A percentile compares a stretch with the other conserved stretches of the same genome.
Conservation (phyloP, 306 rosid species). For the Astragalus membranaceus region DNA sequence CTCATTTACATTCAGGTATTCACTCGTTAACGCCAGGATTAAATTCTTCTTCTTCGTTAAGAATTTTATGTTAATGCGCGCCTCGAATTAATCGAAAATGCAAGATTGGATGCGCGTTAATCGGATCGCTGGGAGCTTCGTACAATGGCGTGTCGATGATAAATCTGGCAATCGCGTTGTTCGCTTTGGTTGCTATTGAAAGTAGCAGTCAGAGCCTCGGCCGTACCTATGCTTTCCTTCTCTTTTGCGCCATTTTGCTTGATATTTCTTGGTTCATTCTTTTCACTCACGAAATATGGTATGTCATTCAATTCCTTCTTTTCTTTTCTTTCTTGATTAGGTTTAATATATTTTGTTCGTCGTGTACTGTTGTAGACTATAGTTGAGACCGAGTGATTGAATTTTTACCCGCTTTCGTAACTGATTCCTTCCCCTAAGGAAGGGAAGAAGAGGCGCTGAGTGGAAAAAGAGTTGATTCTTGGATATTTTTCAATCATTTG, state of each 20-base stretch:
- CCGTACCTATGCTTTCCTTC: slow-evolving; percentile 91
- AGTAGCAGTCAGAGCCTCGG: slow-evolving; percentile 96
- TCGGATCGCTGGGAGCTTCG: slow-evolving; percentile 90
- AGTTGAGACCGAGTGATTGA: not conserved
- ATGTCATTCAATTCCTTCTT: not conserved
- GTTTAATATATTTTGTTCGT: not conserved
- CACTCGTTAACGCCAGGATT: not conserved
- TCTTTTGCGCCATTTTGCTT: slow-evolving; percentile 59
- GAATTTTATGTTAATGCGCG: not conserved
- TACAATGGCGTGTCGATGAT: slow-evolving; percentile 76
- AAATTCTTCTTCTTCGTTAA: not conserved
- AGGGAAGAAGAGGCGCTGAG: not conserved
- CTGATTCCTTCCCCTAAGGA: not conserved
- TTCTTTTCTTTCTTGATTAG: not conserved
- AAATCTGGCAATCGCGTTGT: slow-evolving; percentile 70
- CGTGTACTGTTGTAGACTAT: too few species aligned
- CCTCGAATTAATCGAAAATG: not conserved
- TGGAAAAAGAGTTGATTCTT: not conserved
- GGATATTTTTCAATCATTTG: not conserved
- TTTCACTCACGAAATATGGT: slow-evolving; percentile 72
- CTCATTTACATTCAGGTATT: slow-evolving; percentile 87
- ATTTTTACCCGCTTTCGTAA: not conserved
- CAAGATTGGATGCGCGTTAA: slow-evolving; percentile 79
- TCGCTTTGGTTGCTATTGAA: slow-evolving; percentile 92
- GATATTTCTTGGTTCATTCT: slow-evolving; percentile 83